A percentile compares a stretch with the other conserved stretches of the same genome.
phyloP scores from a whole-genome alignment of 805 yeast species.

The Candida incommunis region DNA sequence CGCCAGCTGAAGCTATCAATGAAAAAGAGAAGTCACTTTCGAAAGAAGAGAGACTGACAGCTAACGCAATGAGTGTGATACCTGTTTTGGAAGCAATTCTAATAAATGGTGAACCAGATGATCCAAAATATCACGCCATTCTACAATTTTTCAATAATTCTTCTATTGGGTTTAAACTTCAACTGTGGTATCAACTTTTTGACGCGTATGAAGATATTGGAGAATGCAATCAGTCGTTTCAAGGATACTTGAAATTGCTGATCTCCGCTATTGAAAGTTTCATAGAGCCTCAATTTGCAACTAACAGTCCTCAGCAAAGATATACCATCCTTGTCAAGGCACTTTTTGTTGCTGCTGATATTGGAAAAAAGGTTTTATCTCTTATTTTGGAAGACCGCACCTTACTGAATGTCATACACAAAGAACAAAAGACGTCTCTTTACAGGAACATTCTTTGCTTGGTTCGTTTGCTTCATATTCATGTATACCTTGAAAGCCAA shows the following conservation, averaged over 20 bases:
- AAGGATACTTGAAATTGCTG: constrained; percentile 29
- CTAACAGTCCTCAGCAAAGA: constrained; percentile 22
- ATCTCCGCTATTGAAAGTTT: constrained; percentile 29
- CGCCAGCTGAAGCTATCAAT: not conserved
- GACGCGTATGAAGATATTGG: constrained; percentile 32
- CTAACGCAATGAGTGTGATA: not conserved
- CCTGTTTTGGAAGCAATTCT: not conserved
- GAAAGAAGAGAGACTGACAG: not conserved
- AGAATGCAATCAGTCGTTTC: constrained; percentile 36
- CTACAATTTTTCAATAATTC: constrained; percentile 45
- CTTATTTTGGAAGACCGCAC: constrained; percentile 11
- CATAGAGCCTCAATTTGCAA: constrained; percentile 14
- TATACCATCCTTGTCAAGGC: constrained; percentile 32
- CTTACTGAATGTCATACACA: constrained; percentile 3
- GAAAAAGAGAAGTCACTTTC: not conserved
- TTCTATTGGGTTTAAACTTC: constrained; percentile 50
- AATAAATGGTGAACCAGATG: not conserved
- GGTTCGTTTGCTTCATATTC: constrained; percentile 19
- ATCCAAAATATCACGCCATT: constrained; percentile 35
- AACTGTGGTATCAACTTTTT: constrained; percentile 63
- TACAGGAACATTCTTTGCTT: constrained; percentile 12
- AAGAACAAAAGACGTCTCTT: not conserved
- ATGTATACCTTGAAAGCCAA: constrained; percentile 23
- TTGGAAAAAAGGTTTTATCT: constrained; percentile 22
- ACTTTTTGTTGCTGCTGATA: constrained; percentile 40